Evolutionary conservation across 192 early-diverging fungal genomes (phyloP), one percentile per base, ranked within the genome.

Genomic region (Chytriomyces sp.): DNA sequence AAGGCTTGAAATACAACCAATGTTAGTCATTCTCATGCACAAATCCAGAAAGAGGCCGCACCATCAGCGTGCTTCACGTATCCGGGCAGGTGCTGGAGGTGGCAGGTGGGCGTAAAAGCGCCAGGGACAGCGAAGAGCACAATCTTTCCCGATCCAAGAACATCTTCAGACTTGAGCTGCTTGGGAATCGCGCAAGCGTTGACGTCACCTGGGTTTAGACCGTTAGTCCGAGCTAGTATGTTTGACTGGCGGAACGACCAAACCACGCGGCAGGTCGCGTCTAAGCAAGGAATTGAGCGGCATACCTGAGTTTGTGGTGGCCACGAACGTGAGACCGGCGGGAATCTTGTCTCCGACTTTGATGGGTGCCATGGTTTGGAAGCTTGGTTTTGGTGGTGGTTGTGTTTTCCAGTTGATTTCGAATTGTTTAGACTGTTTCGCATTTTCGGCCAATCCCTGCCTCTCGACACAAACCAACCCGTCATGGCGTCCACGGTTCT

Each of bases 91-190:
- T 92, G 91, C 49, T 66, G 39, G 61, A 87, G 79, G 28, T 84
- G 84, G 77, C 91, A 92, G 33, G 86, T 84, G 2, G 91, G 90
- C n/a, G 89, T 90, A 68, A 89, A 88, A 4, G 85, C 85, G 38
- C 88, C 88, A 36, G 88, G 88, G 12, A 89, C 86, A 44, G 86
- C 85, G 80, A 90, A 90, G 71, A 90, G 78, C 55, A 90, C 80
- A 31, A 81, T 85, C 66, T 81, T 88, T 75, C 86, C 88, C 44
- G 80, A 80, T 77, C 82, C 82, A 57, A 89, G 75, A 4, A 84
- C 75, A 33, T 81, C 81, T 57, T 53, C 69, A 32, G 66, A 17
- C 52, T 53, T 66, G 14, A 78, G 12, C 44, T 36, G 22, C 41
- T 75, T 54, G 32, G 74, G 70, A 41, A 75, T 52, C 12, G 65